These are phyloP conservation scores for Lactarius quietus DNA, from an alignment of 768 basidiomycete species.

Conservation along the genomic window DNA sequence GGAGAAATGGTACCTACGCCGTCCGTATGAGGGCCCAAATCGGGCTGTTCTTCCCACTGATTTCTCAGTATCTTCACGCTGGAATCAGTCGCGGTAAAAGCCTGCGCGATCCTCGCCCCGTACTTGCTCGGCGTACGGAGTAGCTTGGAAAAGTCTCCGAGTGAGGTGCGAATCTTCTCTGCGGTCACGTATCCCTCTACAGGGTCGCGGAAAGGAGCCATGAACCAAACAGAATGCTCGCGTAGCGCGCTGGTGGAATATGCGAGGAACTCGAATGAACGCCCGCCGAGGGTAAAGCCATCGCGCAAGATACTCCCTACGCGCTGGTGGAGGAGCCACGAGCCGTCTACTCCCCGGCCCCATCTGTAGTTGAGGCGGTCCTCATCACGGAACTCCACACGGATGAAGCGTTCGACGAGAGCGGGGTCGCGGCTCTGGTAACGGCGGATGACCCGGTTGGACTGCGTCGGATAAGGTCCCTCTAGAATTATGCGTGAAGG, in stretches of 20 bases:
- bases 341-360: slow-evolving; percentile 61
- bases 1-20: slow-evolving; percentile 77
- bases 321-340: slow-evolving; percentile 43
- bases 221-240: slow-evolving; percentile 81
- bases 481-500: slow-evolving; percentile 72
- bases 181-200: slow-evolving; percentile 48
- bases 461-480: slow-evolving; percentile 71
- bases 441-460: slow-evolving; percentile 74
- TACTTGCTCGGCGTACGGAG: slow-evolving; percentile 62
- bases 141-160: slow-evolving; percentile 63
- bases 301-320: slow-evolving; percentile 42
- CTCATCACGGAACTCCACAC: slow-evolving; percentile 85
- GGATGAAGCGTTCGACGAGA: slow-evolving; percentile 65
- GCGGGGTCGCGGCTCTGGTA: slow-evolving; percentile 40
- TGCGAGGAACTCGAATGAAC: slow-evolving; percentile 73
- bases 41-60: slow-evolving; percentile 63
- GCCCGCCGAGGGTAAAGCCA: slow-evolving; percentile 69
- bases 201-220: slow-evolving; percentile 55
- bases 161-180: slow-evolving; percentile 51
- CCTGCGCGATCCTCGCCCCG: slow-evolving; percentile 79
- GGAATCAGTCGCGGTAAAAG: slow-evolving; percentile 78
- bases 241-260: slow-evolving; percentile 78
- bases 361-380: slow-evolving; percentile 70
- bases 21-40: slow-evolving; percentile 67
- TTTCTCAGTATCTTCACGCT: slow-evolving; percentile 55